A percentile compares a stretch with the other conserved stretches of the same genome.
Conservation (phyloP, 2,329 filamentous ascomycete genomes). For the Stachybotrys echinatus region DNA sequence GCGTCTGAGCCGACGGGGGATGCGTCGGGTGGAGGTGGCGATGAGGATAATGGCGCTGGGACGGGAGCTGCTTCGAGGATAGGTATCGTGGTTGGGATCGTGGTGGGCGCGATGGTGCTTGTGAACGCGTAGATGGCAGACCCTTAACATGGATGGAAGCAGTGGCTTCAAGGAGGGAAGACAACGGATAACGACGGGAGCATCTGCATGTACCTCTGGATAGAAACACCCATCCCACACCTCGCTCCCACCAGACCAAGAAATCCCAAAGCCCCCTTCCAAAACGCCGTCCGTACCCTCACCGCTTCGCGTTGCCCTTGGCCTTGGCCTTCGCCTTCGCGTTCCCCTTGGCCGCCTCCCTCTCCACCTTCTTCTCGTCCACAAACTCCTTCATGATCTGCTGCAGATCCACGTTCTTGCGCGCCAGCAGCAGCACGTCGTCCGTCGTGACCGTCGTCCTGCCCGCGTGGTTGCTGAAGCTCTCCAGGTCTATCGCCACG, state of each 20-base stretch:
- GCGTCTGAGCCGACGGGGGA: neutral
- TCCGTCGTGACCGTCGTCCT: slow-evolving; percentile 75
- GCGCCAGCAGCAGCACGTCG: slow-evolving; percentile 81
- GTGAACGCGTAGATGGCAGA: neutral
- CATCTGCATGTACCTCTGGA: no score
- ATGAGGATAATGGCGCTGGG: neutral
- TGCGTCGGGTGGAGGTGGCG: no score
- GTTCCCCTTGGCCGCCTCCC: slow-evolving; percentile 9
- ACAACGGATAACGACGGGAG: neutral
- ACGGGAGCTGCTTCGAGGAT: neutral
- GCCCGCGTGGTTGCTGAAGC: slow-evolving; percentile 67
- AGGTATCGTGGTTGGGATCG: neutral
- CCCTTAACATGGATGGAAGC: no score
- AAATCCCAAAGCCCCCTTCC: no score
- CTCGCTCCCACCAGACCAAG: no score
- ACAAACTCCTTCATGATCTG: slow-evolving; percentile 66
- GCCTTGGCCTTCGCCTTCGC: slow-evolving; percentile 12
- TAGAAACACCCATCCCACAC: neutral
- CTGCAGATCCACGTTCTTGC: slow-evolving; percentile 82
- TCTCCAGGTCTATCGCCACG: slow-evolving; percentile 51
- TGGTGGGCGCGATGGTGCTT: neutral
- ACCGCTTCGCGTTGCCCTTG: slow-evolving; percentile 19
- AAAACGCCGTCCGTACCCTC: slow-evolving; percentile 1
- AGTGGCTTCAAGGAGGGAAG: neutral
- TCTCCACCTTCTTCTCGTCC: slow-evolving; percentile 50